Conservation (phyloP, 2,329 filamentous ascomycete species). For the Aspergillus chevalieri region DNA sequence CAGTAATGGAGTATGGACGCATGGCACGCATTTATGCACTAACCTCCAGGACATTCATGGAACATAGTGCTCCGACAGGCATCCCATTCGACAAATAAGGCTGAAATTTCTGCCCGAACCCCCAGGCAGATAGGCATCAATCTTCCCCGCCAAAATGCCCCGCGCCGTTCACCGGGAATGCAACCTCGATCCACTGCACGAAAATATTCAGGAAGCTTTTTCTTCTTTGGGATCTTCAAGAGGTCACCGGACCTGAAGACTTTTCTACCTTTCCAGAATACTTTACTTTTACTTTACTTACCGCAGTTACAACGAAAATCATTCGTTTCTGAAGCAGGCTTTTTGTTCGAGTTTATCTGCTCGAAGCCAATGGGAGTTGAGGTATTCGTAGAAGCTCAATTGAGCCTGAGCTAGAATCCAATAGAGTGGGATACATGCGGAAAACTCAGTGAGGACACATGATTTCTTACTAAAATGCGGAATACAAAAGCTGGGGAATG, state of each 20-base stretch:
- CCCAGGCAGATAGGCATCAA: neutral
- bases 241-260: neutral
- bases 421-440: too few species aligned
- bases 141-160: neutral
- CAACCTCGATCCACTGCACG: slow-evolving; percentile 11
- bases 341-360: too few species aligned
- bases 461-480: neutral
- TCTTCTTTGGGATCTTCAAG: neutral
- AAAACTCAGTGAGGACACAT: neutral
- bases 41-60: neutral
- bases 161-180: slow-evolving; percentile 3
- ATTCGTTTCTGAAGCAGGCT: too few species aligned
- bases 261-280: neutral
- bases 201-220: slow-evolving; percentile 10
- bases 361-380: too few species aligned
- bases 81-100: neutral
- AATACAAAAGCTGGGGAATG: neutral
- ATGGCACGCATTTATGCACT: neutral
- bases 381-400: too few species aligned
- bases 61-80: too few species aligned
- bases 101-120: neutral
- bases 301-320: too few species aligned
- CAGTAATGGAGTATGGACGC: neutral
- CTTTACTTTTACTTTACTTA: too few species aligned
- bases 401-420: too few species aligned